Percentiles rank a stretch among this genome's conserved stretches.
Conservation (phyloP, 345 rosid genomes). For the Salix exigua region DNA sequence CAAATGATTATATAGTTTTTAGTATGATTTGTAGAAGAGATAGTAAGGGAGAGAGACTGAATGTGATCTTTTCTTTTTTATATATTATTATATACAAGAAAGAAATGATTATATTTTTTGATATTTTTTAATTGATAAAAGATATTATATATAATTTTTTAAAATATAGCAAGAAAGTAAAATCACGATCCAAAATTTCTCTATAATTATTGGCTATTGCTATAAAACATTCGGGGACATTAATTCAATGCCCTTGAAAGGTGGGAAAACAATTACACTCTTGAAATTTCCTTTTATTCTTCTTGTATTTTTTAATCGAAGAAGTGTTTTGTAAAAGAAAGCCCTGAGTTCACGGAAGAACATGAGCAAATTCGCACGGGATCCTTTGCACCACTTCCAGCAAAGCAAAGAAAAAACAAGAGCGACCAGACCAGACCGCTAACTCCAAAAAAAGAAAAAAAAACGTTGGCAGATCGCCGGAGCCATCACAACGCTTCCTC, state of each 20-base stretch:
- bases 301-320: background rate
- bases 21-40: no score
- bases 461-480: background rate
- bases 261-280: background rate
- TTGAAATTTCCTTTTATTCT: background rate
- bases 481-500: background rate
- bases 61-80: no score
- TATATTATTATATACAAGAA: no score
- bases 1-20: no score
- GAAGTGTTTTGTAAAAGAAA: background rate
- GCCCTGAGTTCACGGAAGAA: constrained; percentile 25
- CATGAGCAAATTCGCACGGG: constrained; percentile 18
- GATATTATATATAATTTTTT: no score
- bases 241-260: background rate
- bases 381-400: constrained; percentile 8
- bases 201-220: no score
- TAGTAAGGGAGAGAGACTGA: no score
- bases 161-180: no score
- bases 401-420: background rate
- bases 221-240: background rate
- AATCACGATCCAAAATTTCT: no score
- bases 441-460: background rate
- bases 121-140: no score
- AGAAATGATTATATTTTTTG: no score
- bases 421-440: background rate